These are phyloP conservation scores for Pilaira anomala DNA, from an alignment of 192 early-diverging fungal genomes.

Conservation along the genomic window DNA sequence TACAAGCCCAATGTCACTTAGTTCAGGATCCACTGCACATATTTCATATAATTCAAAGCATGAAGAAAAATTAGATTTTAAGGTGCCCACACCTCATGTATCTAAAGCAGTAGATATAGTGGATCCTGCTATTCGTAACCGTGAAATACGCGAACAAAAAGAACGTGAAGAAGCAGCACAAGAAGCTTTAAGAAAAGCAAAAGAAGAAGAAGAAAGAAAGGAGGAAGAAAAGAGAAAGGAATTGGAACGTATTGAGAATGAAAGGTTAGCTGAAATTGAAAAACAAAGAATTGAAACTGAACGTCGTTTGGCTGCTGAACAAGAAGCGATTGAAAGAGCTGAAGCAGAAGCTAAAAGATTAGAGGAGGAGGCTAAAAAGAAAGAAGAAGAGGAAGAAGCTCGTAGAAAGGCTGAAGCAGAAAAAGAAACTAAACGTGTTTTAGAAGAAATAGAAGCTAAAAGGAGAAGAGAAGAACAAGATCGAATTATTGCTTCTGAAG, in stretches of 20 bases:
- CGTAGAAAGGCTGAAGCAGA: constrained; percentile 3
- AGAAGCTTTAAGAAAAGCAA: constrained; percentile 26
- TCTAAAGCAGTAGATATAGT: constrained; percentile 42
- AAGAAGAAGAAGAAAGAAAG: constrained; percentile 26
- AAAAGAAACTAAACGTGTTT: not conserved
- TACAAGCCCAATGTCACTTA: not conserved
- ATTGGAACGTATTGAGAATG: constrained; percentile 16
- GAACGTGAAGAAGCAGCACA: constrained; percentile 45
- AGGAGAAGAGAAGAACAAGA: not conserved
- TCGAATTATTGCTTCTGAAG: not conserved
- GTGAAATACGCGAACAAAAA: constrained; percentile 36
- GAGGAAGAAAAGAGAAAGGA: constrained; percentile 25
- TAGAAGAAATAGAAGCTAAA: not conserved
- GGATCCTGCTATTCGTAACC: constrained; percentile 43
- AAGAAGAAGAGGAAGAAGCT: not conserved
- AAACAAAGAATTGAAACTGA: constrained; percentile 22
- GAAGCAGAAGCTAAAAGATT: not conserved
- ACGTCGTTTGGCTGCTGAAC: constrained; percentile 2
- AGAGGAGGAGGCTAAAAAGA: constrained; percentile 7
- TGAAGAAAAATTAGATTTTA: constrained; percentile 24
- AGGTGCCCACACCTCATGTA: constrained; percentile 9
- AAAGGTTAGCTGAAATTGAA: constrained; percentile 12
- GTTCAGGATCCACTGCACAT: too few species aligned
- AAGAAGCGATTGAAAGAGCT: not conserved
- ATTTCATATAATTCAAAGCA: constrained; percentile 24